Base-by-base conservation (phyloP, 225 moss, liverwort and hornwort species). In the Takakia lepidozioides region DNA sequence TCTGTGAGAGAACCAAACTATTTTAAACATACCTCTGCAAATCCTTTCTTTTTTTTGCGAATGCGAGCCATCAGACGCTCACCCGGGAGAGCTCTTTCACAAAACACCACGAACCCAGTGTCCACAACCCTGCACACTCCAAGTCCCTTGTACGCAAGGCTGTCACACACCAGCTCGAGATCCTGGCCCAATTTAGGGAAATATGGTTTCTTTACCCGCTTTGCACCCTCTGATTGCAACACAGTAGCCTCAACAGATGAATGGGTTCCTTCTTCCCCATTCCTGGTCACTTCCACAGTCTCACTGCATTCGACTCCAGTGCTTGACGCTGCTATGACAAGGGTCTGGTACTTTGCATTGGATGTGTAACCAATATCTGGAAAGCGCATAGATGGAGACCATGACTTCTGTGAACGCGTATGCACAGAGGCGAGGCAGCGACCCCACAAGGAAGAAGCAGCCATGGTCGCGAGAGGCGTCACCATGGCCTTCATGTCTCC, bases 21-120 rank as follows among this genome's bases (percentile, higher is more conserved):
- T 30, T 10, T 36, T 25, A 47, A 48, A 10, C 43, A 19, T 15
- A 98, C 95, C 90, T 98, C 85, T 4, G 91, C 95, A 81, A 91
- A 98, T 2, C 95, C 95, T 49, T 78, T 70, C 15, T 71, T 78
- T 29, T 75, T 87, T 66, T 72, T 87, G 23, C 82, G 29, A 19
- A 98, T 78, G 23, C 95, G 84, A 7, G 87, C 95, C 18, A 98
- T 53, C 27, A 98, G 90, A 29, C 91, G 90, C 65, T 98, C 95
- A 18, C 95, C 95, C 13, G 95, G 95, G 29, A 98, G 71, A 1
- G 95, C 95, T 60, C 91, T 74, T 54, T 98, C 95, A 48, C 95
- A 98, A 55, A 98, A 82, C 14, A 98, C 83, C 29, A 98, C 83
- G 27, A 98, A 91, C 41, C 87, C 95, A 24, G 75, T 85, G 17